phyloP scores from a whole-genome alignment of 2,329 filamentous ascomycete species.

The Leptographium lundbergii region DNA sequence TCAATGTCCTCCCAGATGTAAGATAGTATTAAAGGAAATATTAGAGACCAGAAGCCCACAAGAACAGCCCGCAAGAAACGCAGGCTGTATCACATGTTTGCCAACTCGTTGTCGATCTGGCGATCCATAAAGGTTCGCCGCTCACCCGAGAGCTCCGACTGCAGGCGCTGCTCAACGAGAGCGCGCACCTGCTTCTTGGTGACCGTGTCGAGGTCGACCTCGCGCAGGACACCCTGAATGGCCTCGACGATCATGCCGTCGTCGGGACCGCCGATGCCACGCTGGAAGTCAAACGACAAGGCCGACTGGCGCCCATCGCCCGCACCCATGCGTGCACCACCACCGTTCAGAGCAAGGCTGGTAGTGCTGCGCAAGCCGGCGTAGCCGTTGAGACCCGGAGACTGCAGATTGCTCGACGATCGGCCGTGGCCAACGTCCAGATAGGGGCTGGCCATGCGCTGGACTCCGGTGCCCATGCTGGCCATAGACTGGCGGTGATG shows the following conservation, averaged over 20 bases:
- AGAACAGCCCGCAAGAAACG: not conserved
- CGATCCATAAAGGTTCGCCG: conserved; percentile 80
- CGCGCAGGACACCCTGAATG: conserved; percentile 67
- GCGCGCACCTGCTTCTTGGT: conserved; percentile 96
- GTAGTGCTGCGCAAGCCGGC: conserved; percentile 22
- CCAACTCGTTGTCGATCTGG: conserved; percentile 86
- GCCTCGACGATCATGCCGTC: conserved; percentile 73
- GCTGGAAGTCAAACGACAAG: conserved; percentile 48
- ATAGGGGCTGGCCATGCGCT: conserved; percentile 43
- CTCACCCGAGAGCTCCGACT: conserved; percentile 78
- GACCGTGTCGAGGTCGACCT: conserved; percentile 90
- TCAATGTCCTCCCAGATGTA: not conserved
- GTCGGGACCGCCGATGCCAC: conserved; percentile 52
- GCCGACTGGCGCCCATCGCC: conserved; percentile 33
- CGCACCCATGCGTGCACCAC: conserved; percentile 32
- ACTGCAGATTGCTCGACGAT: conserved; percentile 50
- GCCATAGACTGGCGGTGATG: conserved; percentile 57
- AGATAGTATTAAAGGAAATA: not conserved
- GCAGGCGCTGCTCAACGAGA: conserved; percentile 83
- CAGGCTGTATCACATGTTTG: conserved; percentile 56
- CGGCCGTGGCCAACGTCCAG: conserved; percentile 39
- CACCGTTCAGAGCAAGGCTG: conserved; percentile 31
- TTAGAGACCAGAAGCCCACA: not conserved
- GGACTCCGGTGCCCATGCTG: conserved; percentile 43
- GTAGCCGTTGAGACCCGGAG: conserved; percentile 24